phyloP scores from a whole-genome alignment of 768 basidiomycete genomes.

The Tylopilus sp. region DNA sequence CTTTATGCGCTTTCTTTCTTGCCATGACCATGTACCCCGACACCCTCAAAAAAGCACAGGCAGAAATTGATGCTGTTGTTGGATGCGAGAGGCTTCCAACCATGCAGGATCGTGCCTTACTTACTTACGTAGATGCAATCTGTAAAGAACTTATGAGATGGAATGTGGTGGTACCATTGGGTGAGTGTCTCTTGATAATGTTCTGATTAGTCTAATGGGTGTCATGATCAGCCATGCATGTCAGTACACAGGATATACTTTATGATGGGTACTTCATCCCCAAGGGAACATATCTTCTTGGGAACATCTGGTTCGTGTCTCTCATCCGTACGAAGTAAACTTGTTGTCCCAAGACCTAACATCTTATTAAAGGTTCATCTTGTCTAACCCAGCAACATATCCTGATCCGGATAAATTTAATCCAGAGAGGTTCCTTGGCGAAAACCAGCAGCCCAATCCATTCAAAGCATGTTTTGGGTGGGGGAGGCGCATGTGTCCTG shows the following conservation, averaged over 20 bases:
- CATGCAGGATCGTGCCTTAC: slow-evolving; percentile 6
- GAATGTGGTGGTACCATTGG: neutral
- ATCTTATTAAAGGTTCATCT: neutral
- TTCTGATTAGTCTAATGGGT: neutral
- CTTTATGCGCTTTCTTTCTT: slow-evolving; percentile 17
- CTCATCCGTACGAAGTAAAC: neutral
- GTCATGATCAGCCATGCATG: slow-evolving; percentile 1
- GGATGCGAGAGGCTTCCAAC: slow-evolving; percentile 12
- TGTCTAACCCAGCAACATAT: neutral
- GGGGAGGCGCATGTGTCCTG: neutral
- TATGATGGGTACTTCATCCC: slow-evolving; percentile 23
- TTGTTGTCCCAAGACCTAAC: neutral
- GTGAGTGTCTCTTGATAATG: neutral
- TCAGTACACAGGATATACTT: slow-evolving; percentile 13
- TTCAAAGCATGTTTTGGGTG: neutral
- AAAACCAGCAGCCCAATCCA: neutral
- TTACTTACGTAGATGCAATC: slow-evolving; percentile 17
- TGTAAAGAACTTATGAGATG: slow-evolving; percentile 16
- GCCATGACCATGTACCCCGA: slow-evolving; percentile 14
- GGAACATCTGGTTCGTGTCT: slow-evolving; percentile 10
- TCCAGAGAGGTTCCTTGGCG: neutral
- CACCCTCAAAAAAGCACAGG: slow-evolving; percentile 5
- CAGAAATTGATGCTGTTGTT: slow-evolving; percentile 11
- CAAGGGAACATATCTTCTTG: slow-evolving; percentile 12
- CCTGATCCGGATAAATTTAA: neutral